Evolutionary conservation across 768 basidiomycete genomes (phyloP), one percentile per base, ranked within the genome.

Genomic region (Termitomyces sp.): DNA sequence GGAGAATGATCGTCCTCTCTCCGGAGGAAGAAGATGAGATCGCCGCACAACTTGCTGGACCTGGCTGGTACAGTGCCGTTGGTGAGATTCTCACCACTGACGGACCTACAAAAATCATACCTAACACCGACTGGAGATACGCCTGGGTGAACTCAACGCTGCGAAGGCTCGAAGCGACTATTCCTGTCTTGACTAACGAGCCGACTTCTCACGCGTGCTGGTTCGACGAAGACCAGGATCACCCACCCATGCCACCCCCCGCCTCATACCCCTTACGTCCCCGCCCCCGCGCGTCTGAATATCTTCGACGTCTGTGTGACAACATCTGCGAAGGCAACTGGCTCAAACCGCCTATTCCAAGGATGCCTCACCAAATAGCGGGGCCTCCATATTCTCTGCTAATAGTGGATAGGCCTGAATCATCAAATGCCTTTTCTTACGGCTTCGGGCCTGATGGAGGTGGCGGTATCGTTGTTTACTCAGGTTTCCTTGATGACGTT

Each of bases 11-110:
- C 59, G 77, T 95, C 9, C 80, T 97, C 16, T 94, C 93, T 4
- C 94, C 95, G 2, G 90, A 93, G 63, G 95, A 97, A 72, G 95
- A 98, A 68, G 92, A 95, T 53, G 85, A 86, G 32, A 91, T 98
- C 42, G 86, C 93, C n/a, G 72, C 76, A 4, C 88, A 91, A 66
- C 82, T 98, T 10, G 84, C 85, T 20, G 95, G 93, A 16, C 74
- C 83, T 22, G 93, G 92, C 46, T 98, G 95, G 95, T 93, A 89
- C 71, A 76, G 80, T 60, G 88, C 92, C 37, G 89, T 98, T 20
- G 80, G 82, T 37, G 85, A 90, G 39, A 91, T 96, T 45, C 80
- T 98, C 13, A 78, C 87, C 7, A 68, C 82, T 58, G 81, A 89
- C 59, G 85, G 83, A 5, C 72, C 84, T 50, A 82, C 84, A 4